Conservation (phyloP, 352 stramenopile species). For the Phytophthora fragariaefolia region DNA sequence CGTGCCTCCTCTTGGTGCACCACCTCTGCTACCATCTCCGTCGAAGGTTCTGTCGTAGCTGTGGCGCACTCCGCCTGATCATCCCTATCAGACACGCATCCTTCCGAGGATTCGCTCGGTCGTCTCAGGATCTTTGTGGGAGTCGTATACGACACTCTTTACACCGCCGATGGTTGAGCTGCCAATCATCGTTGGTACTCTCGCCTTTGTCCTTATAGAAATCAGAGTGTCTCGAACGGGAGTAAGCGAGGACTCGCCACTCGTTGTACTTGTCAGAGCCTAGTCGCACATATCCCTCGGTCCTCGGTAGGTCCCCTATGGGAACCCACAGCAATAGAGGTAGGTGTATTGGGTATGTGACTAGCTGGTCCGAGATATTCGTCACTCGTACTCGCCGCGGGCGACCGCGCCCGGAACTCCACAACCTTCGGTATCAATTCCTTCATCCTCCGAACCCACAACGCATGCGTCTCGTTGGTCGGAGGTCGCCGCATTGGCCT, state of each 20-base stretch:
- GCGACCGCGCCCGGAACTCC: slow-evolving; percentile 68
- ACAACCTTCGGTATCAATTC: slow-evolving; percentile 37
- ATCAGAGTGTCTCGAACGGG: neutral
- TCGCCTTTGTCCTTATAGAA: neutral
- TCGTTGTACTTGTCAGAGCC: neutral
- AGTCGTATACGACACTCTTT: neutral
- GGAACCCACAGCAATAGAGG: neutral
- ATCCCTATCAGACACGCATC: too few relatives aligned
- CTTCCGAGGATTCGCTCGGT: too few relatives aligned
- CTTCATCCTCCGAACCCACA: neutral
- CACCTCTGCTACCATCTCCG: too few relatives aligned
- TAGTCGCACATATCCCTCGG: neutral
- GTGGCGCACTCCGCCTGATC: too few relatives aligned
- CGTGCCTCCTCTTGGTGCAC: too few relatives aligned
- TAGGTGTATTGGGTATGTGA: slow-evolving; percentile 95
- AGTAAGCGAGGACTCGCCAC: neutral
- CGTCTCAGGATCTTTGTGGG: too few relatives aligned
- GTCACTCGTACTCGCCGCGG: slow-evolving; percentile 58
- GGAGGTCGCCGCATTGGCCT: neutral
- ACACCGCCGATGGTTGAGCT: neutral
- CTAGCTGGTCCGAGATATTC: slow-evolving; percentile 80
- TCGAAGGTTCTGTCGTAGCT: too few relatives aligned
- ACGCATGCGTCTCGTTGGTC: neutral
- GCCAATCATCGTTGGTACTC: neutral
- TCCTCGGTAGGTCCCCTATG: neutral